phyloP scores from a whole-genome alignment of 768 basidiomycete species.

The Phaffia tasmanica region DNA sequence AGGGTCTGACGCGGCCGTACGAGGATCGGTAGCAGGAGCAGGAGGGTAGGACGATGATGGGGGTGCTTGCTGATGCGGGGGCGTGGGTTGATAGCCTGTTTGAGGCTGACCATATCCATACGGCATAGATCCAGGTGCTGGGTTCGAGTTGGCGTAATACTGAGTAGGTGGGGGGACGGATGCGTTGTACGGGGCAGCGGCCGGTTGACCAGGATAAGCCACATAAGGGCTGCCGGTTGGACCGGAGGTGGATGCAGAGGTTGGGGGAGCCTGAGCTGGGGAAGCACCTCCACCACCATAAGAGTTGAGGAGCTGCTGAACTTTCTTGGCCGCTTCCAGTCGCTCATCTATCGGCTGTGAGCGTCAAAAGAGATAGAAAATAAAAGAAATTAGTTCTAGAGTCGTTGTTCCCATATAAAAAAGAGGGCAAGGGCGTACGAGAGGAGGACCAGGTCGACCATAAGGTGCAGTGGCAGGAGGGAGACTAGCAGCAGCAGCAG shows the following conservation, averaged over 20 bases:
- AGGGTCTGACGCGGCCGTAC: neutral
- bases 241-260: constrained; percentile 5
- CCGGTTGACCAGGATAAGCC: constrained; percentile 1
- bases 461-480: constrained; percentile 24
- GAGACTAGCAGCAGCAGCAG: constrained; percentile 4
- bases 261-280: constrained; percentile 3
- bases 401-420: neutral
- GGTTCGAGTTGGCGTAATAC: neutral
- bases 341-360: constrained; percentile 53
- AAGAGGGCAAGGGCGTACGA: neutral
- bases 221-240: constrained; percentile 5
- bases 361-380: neutral
- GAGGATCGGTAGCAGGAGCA: constrained; percentile 12
- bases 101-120: neutral
- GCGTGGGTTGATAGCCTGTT: neutral
- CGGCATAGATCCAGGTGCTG: neutral
- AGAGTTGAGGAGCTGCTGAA: constrained; percentile 30
- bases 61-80: neutral
- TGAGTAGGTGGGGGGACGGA: constrained; percentile 9
- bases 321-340: constrained; percentile 53
- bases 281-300: constrained; percentile 13
- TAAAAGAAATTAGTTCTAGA: neutral
- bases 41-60: neutral
- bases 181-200: constrained; percentile 7
- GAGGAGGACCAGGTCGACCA: constrained; percentile 13